Evolutionary conservation across 345 rosid genomes (phyloP), one percentile per base, ranked within the genome.

Genomic region (Arabis alpina): DNA sequence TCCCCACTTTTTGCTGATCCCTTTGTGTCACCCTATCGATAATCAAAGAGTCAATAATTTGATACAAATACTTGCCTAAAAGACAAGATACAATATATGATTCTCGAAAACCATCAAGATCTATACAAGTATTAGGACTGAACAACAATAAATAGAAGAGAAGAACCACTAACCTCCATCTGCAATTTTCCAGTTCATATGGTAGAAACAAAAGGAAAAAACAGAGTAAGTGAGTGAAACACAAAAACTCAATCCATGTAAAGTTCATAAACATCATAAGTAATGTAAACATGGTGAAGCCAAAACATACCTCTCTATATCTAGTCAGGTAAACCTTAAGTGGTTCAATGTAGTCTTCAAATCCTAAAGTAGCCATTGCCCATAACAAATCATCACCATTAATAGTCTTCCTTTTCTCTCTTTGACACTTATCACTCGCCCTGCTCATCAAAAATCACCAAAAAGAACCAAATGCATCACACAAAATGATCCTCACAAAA

Each of bases 391-490:
- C 98, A 62, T 93, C 98, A 48, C 96, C 97, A 39, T 93, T 93
- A 60, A 93, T 84, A 48, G 96, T 91, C 88, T 91, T 93, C 82
- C 98, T 80, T 86, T 93, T 91, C 86, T 93, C 98, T 71, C 86
- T 87, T 89, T 91, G 98, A 36, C 98, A 93, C 83, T 91, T 93
- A 77, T 93, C 97, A 81, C 98, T 91, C 34, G 97, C 98, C 71
- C 98, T 93, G 71, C 77, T 72, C 71, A 41, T 56, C 57, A 67
- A 70, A 47, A 45, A 57, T 2, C 39, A 25, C 53, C 3, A 10
- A 44, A 47, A 68, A 45, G 50, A n/a, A n/a, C 43, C 19, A 63
- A 82, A 37, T 13, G 37, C 72, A 74, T 50, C 40, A 58, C 6
- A 32, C 66, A 57, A 57, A 66, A 1, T 6, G 7, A 19, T 30